These are phyloP conservation scores for Diaporthe ampelina DNA, from an alignment of 2,329 filamentous ascomycete species.

Conservation along the genomic window DNA sequence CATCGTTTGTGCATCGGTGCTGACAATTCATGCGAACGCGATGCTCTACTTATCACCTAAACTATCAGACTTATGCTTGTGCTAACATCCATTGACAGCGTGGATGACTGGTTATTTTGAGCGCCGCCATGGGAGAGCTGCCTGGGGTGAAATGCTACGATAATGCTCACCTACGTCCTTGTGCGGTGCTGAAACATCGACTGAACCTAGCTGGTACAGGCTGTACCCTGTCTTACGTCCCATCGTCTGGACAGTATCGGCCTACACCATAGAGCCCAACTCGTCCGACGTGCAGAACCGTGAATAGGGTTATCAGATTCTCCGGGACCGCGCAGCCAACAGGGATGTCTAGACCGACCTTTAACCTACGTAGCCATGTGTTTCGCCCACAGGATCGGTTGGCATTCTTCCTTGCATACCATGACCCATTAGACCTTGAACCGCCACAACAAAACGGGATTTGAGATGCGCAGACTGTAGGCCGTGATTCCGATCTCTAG, in stretches of 20 bases:
- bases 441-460: background rate
- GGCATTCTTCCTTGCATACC: background rate
- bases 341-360: background rate
- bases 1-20: background rate
- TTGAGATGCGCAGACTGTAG: background rate
- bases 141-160: background rate
- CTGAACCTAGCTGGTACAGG: background rate
- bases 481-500: background rate
- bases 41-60: background rate
- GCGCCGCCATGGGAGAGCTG: background rate
- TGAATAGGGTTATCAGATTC: slow-evolving; percentile 18
- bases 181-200: slow-evolving; percentile 1
- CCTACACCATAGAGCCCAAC: background rate
- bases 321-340: slow-evolving; percentile 8
- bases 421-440: background rate
- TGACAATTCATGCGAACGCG: background rate
- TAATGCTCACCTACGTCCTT: background rate
- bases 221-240: background rate
- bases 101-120: background rate
- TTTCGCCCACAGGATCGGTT: background rate
- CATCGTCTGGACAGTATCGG: background rate
- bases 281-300: background rate
- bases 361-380: background rate
- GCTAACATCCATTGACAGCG: background rate
- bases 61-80: background rate